phyloP scores from a whole-genome alignment of 1,284 basidiomycete species.

The Malassezia caprae region DNA sequence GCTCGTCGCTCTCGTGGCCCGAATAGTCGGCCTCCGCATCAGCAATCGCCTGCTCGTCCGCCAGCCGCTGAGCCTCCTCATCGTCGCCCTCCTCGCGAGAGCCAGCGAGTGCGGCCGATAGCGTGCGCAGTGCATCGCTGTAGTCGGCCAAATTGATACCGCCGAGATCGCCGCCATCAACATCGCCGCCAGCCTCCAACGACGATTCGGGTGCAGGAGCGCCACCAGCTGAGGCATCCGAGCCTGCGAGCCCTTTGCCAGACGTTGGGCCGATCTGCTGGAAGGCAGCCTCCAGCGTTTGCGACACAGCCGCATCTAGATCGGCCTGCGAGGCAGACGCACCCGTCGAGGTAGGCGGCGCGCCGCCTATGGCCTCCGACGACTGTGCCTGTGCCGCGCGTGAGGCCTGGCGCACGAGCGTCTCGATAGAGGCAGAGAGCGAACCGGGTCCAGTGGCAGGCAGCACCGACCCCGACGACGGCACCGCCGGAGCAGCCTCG shows the following conservation, averaged over 20 bases:
- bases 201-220: neutral
- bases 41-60: constrained; percentile 34
- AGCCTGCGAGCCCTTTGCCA: neutral
- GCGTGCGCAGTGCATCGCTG: constrained; percentile 32
- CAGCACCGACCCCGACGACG: neutral
- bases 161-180: constrained; percentile 13
- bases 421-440: constrained; percentile 15
- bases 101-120: constrained; percentile 27
- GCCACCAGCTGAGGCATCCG: neutral
- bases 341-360: neutral
- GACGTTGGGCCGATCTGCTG: constrained; percentile 26
- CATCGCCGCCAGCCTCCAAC: neutral
- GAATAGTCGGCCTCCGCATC: constrained; percentile 30
- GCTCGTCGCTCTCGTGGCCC: constrained; percentile 6
- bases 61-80: constrained; percentile 14
- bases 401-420: constrained; percentile 14
- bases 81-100: constrained; percentile 23
- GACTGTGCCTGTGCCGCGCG: neutral
- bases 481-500: neutral
- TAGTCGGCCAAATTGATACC: constrained; percentile 37
- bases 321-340: constrained; percentile 21
- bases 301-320: constrained; percentile 31
- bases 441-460: constrained; percentile 10
- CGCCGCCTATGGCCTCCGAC: neutral
- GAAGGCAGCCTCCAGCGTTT: constrained; percentile 33